Evolutionary conservation across 1,139 yeast genomes (phyloP).

Genomic region (Schwanniomyces etchellsii): DNA sequence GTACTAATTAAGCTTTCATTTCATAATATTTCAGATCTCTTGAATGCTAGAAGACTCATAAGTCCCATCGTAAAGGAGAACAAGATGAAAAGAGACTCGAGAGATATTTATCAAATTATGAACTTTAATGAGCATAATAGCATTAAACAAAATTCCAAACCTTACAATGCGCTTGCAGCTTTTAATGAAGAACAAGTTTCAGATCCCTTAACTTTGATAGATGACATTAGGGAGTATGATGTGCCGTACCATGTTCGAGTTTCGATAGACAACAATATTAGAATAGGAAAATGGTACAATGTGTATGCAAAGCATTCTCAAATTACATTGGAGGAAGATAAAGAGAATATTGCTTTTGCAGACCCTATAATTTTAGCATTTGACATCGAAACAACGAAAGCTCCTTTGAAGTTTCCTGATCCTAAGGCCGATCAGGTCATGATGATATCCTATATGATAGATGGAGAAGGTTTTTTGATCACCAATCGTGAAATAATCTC

Average conservation of each 20-base stretch:
- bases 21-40: conserved; percentile 68
- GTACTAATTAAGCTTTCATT: conserved; percentile 64
- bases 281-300: conserved; percentile 96
- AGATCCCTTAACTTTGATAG: conserved; percentile 63
- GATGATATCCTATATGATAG: conserved; percentile 99
- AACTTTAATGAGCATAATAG: conserved; percentile 33
- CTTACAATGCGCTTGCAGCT: conserved; percentile 8
- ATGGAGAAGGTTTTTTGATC: conserved; percentile 91
- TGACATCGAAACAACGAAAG: conserved; percentile 97
- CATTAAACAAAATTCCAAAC: conserved; percentile 12
- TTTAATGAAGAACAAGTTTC: conserved; percentile 12
- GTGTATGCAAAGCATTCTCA: conserved; percentile 62
- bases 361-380: conserved; percentile 96
- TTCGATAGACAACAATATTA: conserved; percentile 74
- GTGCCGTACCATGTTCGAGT: conserved; percentile 97
- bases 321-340: conserved; percentile 53
- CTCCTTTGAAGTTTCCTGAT: conserved; percentile 94
- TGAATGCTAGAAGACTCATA: conserved; percentile 65
- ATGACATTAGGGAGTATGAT: conserved; percentile 88
- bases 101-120: conserved; percentile 62
- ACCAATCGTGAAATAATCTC: conserved; percentile 93
- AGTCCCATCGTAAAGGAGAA: conserved; percentile 71
- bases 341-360: conserved; percentile 84
- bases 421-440: conserved; percentile 88
- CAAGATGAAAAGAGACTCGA: conserved; percentile 55